Conservation (phyloP, 257 asterid genomes). For the Gentiana macrophylla region DNA sequence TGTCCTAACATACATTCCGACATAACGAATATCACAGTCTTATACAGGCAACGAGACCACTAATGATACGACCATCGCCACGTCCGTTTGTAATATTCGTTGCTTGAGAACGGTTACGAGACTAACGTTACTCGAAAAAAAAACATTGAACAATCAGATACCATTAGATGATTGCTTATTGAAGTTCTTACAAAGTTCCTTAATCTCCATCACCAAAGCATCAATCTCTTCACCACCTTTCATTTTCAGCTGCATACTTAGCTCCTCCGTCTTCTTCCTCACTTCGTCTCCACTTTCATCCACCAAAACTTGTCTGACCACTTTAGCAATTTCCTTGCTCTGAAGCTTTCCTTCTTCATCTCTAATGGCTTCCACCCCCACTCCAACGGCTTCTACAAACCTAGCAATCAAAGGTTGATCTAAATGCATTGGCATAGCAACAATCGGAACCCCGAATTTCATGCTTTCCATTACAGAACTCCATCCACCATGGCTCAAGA, state of each 20-base stretch:
- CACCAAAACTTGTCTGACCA: constrained; percentile 14
- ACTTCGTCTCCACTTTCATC: constrained; percentile 15
- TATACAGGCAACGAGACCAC: too few species aligned
- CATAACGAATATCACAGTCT: too few species aligned
- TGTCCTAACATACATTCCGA: too few species aligned
- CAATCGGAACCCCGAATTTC: constrained; percentile 18
- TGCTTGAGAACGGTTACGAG: too few species aligned
- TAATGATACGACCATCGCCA: too few species aligned
- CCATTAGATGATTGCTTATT: neutral
- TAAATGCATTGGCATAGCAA: constrained; percentile 19
- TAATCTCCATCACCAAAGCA: constrained; percentile 6
- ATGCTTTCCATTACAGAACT: constrained; percentile 15
- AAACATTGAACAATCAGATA: too few species aligned
- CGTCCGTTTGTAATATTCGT: too few species aligned
- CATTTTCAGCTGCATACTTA: constrained; percentile 4
- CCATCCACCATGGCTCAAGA: constrained; percentile 27
- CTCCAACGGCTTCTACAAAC: constrained; percentile 11
- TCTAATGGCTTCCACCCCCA: constrained; percentile 17
- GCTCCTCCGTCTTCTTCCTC: constrained; percentile 14
- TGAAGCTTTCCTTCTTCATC: constrained; percentile 13
- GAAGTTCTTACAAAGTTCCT: neutral
- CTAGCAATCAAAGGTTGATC: constrained; percentile 26
- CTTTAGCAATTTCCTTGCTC: constrained; percentile 10
- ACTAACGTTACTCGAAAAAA: too few species aligned
- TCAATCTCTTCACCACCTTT: constrained; percentile 19